These are phyloP conservation scores for Hypericum androsaemum DNA, from an alignment of 345 rosid genomes.

Conservation along the genomic window DNA sequence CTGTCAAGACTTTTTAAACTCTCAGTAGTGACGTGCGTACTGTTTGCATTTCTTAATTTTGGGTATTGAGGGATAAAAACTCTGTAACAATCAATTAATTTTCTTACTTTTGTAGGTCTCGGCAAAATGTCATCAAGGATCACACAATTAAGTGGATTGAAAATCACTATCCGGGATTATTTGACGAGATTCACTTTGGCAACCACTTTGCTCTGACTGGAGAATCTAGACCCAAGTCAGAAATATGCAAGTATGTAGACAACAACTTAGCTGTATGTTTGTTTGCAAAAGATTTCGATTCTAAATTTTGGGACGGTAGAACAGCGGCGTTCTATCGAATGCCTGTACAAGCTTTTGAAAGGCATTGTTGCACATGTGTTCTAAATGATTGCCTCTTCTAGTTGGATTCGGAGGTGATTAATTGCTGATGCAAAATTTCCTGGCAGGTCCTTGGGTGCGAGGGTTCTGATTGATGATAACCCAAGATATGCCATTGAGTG, in stretches of 20 bases:
- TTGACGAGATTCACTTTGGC: slow-evolving; percentile 90
- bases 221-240: slow-evolving; percentile 84
- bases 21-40: slow-evolving; percentile 88
- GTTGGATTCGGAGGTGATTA: no score
- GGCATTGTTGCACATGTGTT: no score
- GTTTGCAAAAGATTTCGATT: not conserved
- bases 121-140: slow-evolving; percentile 91
- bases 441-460: slow-evolving; percentile 75
- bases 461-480: slow-evolving; percentile 83
- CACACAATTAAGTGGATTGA: slow-evolving; percentile 89
- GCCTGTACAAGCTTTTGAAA: no score
- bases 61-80: not conserved
- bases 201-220: slow-evolving; percentile 97
- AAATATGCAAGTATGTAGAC: slow-evolving; percentile 71
- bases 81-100: not conserved
- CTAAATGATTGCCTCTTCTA: no score
- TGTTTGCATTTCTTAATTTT: slow-evolving; percentile 10
- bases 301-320: no score
- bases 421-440: not conserved
- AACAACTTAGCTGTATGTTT: not conserved
- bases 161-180: slow-evolving; percentile 73
- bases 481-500: slow-evolving; percentile 88
- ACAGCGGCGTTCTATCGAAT: no score
- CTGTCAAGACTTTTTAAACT: slow-evolving; percentile 66
- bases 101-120: slow-evolving; percentile 42